Conservation (phyloP, 257 asterid genomes). For the Nicotiana otophora region DNA sequence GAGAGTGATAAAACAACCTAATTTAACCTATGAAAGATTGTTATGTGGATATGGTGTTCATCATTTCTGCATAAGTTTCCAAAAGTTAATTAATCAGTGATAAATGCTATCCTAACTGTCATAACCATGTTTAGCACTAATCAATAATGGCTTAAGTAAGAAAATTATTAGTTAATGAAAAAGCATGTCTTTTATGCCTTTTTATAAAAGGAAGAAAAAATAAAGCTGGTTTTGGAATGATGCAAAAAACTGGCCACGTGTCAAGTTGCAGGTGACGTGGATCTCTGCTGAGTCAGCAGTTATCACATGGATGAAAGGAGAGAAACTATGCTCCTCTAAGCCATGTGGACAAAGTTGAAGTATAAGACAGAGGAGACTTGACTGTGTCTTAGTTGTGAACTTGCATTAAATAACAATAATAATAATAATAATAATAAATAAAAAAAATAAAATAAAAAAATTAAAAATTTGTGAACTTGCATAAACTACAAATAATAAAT, state of each 20-base stretch:
- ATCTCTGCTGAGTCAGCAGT: background rate
- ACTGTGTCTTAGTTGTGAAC: background rate
- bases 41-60: background rate
- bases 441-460: no score
- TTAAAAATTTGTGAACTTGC: background rate
- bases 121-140: conserved; percentile 11
- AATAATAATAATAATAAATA: no score
- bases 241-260: background rate
- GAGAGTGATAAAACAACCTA: background rate
- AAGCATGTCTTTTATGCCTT: background rate
- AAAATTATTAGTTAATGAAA: background rate
- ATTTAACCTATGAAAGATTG: background rate
- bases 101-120: conserved; percentile 5
- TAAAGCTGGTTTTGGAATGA: conserved; percentile 2
- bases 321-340: background rate
- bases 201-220: background rate
- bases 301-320: background rate
- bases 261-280: conserved; percentile 1
- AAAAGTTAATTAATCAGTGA: background rate
- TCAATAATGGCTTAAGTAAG: background rate
- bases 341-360: conserved; percentile 6
- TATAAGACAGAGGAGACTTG: background rate
- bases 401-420: background rate
- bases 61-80: background rate
- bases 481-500: background rate